Conservation (phyloP, 1,284 basidiomycete genomes). For the Ceratobasidium sp. region DNA sequence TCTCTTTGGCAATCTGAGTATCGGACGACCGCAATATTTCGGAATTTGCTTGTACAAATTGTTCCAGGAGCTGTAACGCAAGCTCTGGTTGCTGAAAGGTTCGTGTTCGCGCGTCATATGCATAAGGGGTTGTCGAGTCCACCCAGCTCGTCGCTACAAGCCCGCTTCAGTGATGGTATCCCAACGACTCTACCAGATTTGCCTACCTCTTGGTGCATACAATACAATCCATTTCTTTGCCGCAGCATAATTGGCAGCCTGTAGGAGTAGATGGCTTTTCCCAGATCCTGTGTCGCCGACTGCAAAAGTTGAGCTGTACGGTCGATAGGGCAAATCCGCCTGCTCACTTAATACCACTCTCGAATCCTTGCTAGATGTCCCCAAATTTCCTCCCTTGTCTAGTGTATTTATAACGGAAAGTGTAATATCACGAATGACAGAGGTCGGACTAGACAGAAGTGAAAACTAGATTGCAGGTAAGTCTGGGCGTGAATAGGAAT, state of each 20-base stretch:
- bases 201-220: constrained; percentile 82
- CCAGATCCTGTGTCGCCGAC: constrained; percentile 82
- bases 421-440: constrained; percentile 70
- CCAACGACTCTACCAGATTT: background rate
- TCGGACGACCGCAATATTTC: constrained; percentile 12
- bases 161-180: constrained; percentile 1
- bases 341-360: constrained; percentile 68
- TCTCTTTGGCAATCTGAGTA: constrained; percentile 43
- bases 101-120: constrained; percentile 76
- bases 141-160: constrained; percentile 69
- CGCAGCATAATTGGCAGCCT: constrained; percentile 76
- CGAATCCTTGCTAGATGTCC: constrained; percentile 55
- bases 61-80: constrained; percentile 65
- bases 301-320: constrained; percentile 47
- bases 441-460: constrained; percentile 66
- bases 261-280: constrained; percentile 83
- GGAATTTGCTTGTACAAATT: constrained; percentile 63
- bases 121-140: constrained; percentile 77
- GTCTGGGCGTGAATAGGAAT: background rate
- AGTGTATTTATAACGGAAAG: constrained; percentile 59
- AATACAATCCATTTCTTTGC: constrained; percentile 82
- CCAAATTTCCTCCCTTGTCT: constrained; percentile 52
- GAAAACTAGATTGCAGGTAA: constrained; percentile 58
- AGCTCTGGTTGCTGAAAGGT: constrained; percentile 80
- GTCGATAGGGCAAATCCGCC: background rate